These are phyloP conservation scores for Globisporangium perplexum DNA, from an alignment of 352 stramenopile species.

Conservation along the genomic window DNA sequence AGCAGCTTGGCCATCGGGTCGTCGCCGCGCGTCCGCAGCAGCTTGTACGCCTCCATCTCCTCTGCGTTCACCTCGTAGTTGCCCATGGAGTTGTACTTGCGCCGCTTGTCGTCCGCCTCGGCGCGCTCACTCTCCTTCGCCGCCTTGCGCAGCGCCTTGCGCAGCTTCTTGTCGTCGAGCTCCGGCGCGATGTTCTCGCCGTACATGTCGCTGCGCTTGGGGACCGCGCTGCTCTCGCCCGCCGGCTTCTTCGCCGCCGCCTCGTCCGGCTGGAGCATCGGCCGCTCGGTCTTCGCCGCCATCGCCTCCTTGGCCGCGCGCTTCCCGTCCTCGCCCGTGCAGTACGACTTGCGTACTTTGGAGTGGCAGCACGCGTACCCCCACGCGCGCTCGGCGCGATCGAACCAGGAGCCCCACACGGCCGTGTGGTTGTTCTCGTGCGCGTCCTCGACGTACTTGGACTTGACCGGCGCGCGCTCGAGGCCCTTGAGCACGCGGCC, in stretches of 20 bases:
- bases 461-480: slow-evolving; percentile 78
- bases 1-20: slow-evolving; percentile 95
- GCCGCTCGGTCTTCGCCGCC: slow-evolving; percentile 33
- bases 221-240: slow-evolving; percentile 21
- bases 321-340: slow-evolving; percentile 92
- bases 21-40: slow-evolving; percentile 82
- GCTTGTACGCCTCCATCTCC: slow-evolving; percentile 95
- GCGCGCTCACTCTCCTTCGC: slow-evolving; percentile 55
- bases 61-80: slow-evolving; percentile 91
- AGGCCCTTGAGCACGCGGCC: slow-evolving; percentile 84
- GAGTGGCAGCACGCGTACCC: slow-evolving; percentile 97
- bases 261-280: slow-evolving; percentile 35
- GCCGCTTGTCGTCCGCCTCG: slow-evolving; percentile 78
- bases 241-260: slow-evolving; percentile 9
- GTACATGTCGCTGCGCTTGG: slow-evolving; percentile 84
- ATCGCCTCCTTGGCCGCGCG: slow-evolving; percentile 82
- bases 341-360: slow-evolving; percentile 93
- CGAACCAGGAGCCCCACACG: slow-evolving; percentile 98
- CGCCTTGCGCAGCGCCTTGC: slow-evolving; percentile 76
- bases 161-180: slow-evolving; percentile 81
- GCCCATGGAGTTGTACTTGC: slow-evolving; percentile 94
- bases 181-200: slow-evolving; percentile 79
- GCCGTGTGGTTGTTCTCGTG: slow-evolving; percentile 94
- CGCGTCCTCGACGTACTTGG: slow-evolving; percentile 98
- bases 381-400: slow-evolving; percentile 92